Conservation (phyloP, 169 alveolate genomes). For the Toxoplasma gondii region DNA sequence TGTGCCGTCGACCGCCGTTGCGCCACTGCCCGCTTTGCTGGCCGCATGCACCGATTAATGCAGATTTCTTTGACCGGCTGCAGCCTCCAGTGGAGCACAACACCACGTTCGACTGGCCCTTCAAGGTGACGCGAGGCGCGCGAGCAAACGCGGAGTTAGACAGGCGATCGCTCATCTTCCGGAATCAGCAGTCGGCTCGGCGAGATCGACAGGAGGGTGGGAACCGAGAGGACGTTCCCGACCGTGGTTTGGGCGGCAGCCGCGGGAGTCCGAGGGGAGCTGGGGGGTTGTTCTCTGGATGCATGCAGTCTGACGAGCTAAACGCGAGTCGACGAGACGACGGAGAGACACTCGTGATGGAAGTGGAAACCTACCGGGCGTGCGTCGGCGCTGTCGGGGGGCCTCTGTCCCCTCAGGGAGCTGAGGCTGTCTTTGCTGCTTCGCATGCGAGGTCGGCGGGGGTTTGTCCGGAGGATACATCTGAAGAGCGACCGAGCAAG, state of each 20-base stretch:
- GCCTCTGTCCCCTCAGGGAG: too few species aligned
- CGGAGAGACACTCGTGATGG: background rate
- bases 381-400: too few species aligned
- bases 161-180: conserved; percentile 6
- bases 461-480: too few species aligned
- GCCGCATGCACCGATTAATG: conserved; percentile 50
- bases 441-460: too few species aligned
- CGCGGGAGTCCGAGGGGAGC: background rate
- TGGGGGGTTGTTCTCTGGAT: too few species aligned
- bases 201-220: background rate
- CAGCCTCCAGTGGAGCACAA: conserved; percentile 68
- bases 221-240: background rate
- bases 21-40: conserved; percentile 63
- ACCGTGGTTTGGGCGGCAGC: background rate
- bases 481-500: too few species aligned
- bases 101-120: conserved; percentile 66
- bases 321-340: background rate
- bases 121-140: conserved; percentile 10
- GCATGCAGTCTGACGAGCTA: background rate
- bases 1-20: conserved; percentile 48
- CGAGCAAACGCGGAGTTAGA: conserved; percentile 43
- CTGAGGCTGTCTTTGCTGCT: too few species aligned
- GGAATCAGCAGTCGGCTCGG: conserved; percentile 14
- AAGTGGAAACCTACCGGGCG: background rate
- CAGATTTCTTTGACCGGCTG: conserved; percentile 58